Evolutionary conservation across 2,329 filamentous ascomycete genomes (phyloP).

Genomic region (Fusarium pseudograminearum): DNA sequence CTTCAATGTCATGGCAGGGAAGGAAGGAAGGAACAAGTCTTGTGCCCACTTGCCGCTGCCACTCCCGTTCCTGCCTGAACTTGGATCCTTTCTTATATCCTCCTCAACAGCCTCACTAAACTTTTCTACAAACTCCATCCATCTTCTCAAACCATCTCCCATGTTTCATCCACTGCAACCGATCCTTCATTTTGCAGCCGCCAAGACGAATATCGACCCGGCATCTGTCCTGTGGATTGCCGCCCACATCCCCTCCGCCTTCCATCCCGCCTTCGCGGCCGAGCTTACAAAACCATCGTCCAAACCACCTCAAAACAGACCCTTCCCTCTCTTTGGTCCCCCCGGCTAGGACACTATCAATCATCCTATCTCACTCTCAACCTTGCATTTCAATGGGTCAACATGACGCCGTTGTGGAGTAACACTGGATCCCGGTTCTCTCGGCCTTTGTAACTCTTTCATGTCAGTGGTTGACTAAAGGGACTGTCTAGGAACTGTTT

Average conservation of each 20-base stretch:
- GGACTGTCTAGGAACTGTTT: neutral
- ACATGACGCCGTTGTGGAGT: constrained; percentile 41
- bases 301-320: neutral
- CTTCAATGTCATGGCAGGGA: neutral
- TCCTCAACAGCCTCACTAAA: neutral
- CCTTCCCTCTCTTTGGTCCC: constrained; percentile 1
- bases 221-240: neutral
- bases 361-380: constrained; percentile 14
- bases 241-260: neutral
- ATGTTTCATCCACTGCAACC: neutral
- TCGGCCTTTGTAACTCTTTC: constrained; percentile 15
- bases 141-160: neutral
- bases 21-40: constrained; percentile 2
- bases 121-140: neutral
- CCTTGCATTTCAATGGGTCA: constrained; percentile 38
- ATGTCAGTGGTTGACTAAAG: constrained; percentile 14
- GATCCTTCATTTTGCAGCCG: neutral
- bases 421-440: constrained; percentile 34
- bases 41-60: constrained; percentile 30
- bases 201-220: neutral
- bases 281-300: neutral
- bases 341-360: constrained; percentile 2
- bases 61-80: neutral
- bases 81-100: neutral
- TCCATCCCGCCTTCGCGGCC: neutral